Base-by-base conservation (phyloP, 2,329 filamentous ascomycete species). In the Alternaria incomplexa region DNA sequence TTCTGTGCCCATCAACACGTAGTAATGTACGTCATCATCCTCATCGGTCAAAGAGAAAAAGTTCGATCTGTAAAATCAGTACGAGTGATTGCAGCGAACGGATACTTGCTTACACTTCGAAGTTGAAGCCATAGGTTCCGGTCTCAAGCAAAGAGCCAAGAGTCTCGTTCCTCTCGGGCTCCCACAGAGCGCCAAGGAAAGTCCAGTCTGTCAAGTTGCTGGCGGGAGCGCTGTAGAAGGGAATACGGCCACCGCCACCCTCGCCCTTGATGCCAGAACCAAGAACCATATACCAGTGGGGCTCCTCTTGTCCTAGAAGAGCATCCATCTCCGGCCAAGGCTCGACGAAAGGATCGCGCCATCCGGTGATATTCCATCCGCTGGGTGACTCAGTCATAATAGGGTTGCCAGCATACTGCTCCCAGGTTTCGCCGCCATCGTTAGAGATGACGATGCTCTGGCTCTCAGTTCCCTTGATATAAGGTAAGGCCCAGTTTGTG, bases 211-310 rank as follows among this genome's bases (percentile, higher is more conserved):
- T 83, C 60, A 84, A 60, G 54, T 84, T 76, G 55, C 69, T 79
- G 11, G 81, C 77, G 23, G 82, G 81, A 50, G 82, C 82, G 59
- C 76, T 81, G 74, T 83, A 84, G 57, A 84, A 78, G 10, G 83
- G 82, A 54, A 84, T 83, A 22, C 83, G 78, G 12, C 82, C 81
- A 6, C 82, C 83, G 11, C 82, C 81, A 3, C 79, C 80, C 25
- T 83, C 79, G 25, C 77, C 81, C 64, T 83, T 83, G 75, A 84
- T 83, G 13, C 83, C 82, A 30, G 81, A 82, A 3, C 82, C 83
- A 44, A 83, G 77, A 12, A 83, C 82, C 26, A 81, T 79, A 62
- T 81, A 84, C 73, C 81, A 84, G 60, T 83, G 82, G 5, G 82
- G 81, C 62, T 83, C 80, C 10, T 69, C 62, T 15, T 81, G 71